Conservation (phyloP, 352 stramenopile genomes). For the Saprolegnia diclina region DNA sequence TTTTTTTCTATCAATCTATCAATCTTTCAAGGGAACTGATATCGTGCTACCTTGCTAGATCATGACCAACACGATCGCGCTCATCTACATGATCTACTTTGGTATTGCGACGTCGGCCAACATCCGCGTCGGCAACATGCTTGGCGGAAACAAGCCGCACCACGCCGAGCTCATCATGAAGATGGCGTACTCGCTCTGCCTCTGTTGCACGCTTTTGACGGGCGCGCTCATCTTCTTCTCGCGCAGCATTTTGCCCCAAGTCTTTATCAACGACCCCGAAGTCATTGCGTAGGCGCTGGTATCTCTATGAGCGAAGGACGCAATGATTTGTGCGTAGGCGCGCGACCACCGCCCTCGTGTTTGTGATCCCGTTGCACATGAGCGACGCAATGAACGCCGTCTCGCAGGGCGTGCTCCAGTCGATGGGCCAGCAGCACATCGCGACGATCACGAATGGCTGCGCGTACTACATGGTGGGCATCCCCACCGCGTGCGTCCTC, state of each 20-base stretch:
- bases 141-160: conserved; percentile 69
- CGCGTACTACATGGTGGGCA: conserved; percentile 61
- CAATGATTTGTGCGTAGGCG: not conserved
- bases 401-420: conserved; percentile 69
- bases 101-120: conserved; percentile 73
- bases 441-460: conserved; percentile 59
- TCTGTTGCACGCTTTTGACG: conserved; percentile 40
- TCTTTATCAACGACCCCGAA: conserved; percentile 72
- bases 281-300: conserved; percentile 34
- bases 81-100: conserved; percentile 75
- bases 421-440: conserved; percentile 49
- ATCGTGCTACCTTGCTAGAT: conserved; percentile 25
- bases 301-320: conserved; percentile 22
- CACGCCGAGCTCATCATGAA: conserved; percentile 76
- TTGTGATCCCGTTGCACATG: conserved; percentile 64
- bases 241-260: conserved; percentile 41
- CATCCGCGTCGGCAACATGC: conserved; percentile 74
- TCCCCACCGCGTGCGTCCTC: conserved; percentile 54
- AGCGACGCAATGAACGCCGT: conserved; percentile 62
- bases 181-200: conserved; percentile 56
- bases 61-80: conserved; percentile 33
- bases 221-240: conserved; percentile 41
- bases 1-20: not conserved
- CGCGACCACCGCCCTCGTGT: conserved; percentile 36
- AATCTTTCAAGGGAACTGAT: not conserved